Evolutionary conservation across 805 yeast genomes (phyloP), one percentile per base, ranked within the genome.

Genomic region (Lipomyces chichibuensis): DNA sequence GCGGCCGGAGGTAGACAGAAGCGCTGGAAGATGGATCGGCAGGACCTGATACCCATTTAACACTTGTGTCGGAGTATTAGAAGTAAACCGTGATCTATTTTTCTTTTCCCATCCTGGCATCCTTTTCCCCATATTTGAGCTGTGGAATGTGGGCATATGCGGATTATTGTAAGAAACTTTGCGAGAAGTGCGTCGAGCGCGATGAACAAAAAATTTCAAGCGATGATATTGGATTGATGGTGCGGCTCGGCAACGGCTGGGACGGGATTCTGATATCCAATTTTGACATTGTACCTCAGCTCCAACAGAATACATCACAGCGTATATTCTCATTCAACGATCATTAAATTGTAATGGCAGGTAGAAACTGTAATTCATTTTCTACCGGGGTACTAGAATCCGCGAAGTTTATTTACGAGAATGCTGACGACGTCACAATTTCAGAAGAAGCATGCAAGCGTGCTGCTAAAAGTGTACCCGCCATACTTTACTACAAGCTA

Each of bases 391-490:
- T 76, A 23, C 62, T 64, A 23, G 72, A 71, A 25, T 71, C 75
- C 20, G 77, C 80, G 3, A 63, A 72, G 57, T 78, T 52, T 57
- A 72, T 79, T 29, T 72, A 74, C 23, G 62, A 66, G 32, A 63
- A 70, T 23, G 70, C 81, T 3, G 59, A 68, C 17, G 60, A 77
- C 63, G 83, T 80, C 27, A 43, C 33, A 29, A 78, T 81, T 1
- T 60, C 73, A 43, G 56, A 35, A 0, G 65, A 49, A 0, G 72
- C 69, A 11, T 80, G 83, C 65, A n/a, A 23, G 14, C 13, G n/a
- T 2, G 78, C 78, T 2, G 82, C 82, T 1, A 60, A 37, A 1
- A 57, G 27, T 39, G 72, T 69, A 61, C 9, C 62, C 37, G 35
- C 54, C 6, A 23, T 17, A 9, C 20, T 43, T 7, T n/a, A 37